These are phyloP conservation scores for Panicum virgatum DNA, from an alignment of 202 grass and related monocot species.

Conservation along the genomic window DNA sequence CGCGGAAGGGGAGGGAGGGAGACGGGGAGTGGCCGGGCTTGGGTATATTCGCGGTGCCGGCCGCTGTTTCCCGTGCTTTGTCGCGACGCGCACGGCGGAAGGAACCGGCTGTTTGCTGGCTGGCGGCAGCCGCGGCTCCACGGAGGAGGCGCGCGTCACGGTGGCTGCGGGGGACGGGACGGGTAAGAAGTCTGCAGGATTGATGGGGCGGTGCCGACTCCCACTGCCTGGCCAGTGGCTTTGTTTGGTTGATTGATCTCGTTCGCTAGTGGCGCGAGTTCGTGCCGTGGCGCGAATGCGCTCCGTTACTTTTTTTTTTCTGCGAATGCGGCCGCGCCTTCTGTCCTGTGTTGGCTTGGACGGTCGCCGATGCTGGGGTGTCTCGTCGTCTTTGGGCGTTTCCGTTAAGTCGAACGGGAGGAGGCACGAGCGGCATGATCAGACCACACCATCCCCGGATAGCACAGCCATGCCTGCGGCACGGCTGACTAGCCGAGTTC, in stretches of 20 bases:
- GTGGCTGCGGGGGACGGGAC: background rate
- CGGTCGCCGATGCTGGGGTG: too few relatives aligned
- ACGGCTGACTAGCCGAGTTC: too few relatives aligned
- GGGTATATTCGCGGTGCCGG: slow-evolving; percentile 21
- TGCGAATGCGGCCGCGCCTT: background rate
- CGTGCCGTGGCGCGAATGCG: background rate
- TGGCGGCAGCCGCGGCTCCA: background rate
- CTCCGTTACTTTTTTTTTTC: background rate
- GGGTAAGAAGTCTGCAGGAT: background rate
- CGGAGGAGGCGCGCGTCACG: too few relatives aligned
- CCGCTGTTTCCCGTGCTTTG: background rate
- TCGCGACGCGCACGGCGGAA: background rate
- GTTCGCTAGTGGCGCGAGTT: background rate
- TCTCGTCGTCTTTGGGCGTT: too few relatives aligned
- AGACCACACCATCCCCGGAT: too few relatives aligned
- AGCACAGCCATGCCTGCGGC: too few relatives aligned
- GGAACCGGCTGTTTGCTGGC: background rate
- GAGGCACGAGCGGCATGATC: background rate
- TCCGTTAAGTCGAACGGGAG: too few relatives aligned
- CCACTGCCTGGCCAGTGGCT: too few relatives aligned
- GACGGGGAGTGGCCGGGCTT: background rate
- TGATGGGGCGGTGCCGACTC: background rate
- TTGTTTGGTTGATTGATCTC: background rate
- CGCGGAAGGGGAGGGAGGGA: background rate
- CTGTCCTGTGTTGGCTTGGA: too few relatives aligned